Conservation (phyloP, 306 rosid species). For the Crotalaria pallida region DNA sequence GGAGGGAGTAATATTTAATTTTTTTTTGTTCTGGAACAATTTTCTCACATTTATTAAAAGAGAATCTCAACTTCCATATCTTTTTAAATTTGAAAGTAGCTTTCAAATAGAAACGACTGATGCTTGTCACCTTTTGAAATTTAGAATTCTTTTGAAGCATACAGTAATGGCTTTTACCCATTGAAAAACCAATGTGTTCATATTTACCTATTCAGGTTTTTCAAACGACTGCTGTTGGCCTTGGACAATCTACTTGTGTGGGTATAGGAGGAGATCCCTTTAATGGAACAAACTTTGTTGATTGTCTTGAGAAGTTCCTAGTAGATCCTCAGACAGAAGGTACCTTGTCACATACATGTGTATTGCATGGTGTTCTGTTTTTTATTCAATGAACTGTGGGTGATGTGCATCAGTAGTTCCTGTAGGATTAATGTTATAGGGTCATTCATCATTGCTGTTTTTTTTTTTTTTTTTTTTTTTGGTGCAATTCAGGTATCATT, state of each 20-base stretch:
- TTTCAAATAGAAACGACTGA: background rate
- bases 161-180: background rate
- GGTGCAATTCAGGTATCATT: slow-evolving; percentile 64
- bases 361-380: background rate
- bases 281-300: slow-evolving; percentile 97
- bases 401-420: background rate
- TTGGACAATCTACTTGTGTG: slow-evolving; percentile 98
- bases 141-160: slow-evolving; percentile 18
- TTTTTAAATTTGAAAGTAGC: background rate
- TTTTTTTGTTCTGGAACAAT: background rate
- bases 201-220: slow-evolving; percentile 57
- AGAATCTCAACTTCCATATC: background rate
- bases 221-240: slow-evolving; percentile 98
- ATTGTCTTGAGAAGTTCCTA: slow-evolving; percentile 77
- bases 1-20: too few species aligned
- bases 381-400: background rate
- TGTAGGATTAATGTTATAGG: slow-evolving; percentile 1
- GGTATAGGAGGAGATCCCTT: slow-evolving; percentile 99
- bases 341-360: slow-evolving; percentile 15
- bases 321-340: slow-evolving; percentile 97
- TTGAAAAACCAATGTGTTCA: slow-evolving; percentile 16
- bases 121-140: slow-evolving; percentile 6
- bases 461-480: too few species aligned
- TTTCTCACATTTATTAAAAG: background rate
- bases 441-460: background rate